Evolutionary conservation across 2,329 filamentous ascomycete species (phyloP).

Genomic region (Botryotinia calthae): DNA sequence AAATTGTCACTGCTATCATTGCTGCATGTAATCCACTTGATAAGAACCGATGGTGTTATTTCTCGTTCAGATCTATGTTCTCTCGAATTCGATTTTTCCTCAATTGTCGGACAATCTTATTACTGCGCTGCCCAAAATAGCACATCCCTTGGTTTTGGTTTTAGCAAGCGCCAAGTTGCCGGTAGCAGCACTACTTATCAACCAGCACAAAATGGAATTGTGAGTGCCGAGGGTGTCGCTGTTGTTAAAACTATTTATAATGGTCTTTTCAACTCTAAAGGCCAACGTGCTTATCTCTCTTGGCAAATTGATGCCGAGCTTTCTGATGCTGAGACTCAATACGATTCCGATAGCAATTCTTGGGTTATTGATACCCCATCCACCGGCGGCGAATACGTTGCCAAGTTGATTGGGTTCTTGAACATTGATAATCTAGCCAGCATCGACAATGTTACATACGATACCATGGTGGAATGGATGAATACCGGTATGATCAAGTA

Average conservation of each 20-base stretch:
- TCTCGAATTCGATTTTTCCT: too few species aligned
- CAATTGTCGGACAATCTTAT: too few species aligned
- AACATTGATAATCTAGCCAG: constrained; percentile 43
- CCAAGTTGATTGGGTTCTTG: constrained; percentile 44
- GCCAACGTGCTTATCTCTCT: constrained; percentile 9
- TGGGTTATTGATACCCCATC: constrained; percentile 40
- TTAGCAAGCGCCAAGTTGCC: too few species aligned
- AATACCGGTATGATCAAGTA: constrained; percentile 48
- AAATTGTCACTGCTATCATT: constrained; percentile 55
- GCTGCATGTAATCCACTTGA: constrained; percentile 54
- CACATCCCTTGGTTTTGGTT: too few species aligned
- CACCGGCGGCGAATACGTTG: constrained; percentile 41
- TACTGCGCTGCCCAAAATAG: too few species aligned
- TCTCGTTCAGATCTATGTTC: constrained; percentile 47
- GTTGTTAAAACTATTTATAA: too few species aligned
- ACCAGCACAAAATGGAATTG: too few species aligned
- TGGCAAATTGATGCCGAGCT: constrained; percentile 36
- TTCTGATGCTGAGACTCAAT: constrained; percentile 2
- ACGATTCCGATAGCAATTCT: constrained; percentile 12
- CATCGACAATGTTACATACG: constrained; percentile 52
- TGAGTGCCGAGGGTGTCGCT: too few species aligned
- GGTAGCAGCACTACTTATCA: too few species aligned
- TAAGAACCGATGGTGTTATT: constrained; percentile 51
- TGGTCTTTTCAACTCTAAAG: too few species aligned
- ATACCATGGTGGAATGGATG: constrained; percentile 56